These are phyloP conservation scores for Silybum marianum DNA, from an alignment of 129 eudicot species.

Conservation along the genomic window DNA sequence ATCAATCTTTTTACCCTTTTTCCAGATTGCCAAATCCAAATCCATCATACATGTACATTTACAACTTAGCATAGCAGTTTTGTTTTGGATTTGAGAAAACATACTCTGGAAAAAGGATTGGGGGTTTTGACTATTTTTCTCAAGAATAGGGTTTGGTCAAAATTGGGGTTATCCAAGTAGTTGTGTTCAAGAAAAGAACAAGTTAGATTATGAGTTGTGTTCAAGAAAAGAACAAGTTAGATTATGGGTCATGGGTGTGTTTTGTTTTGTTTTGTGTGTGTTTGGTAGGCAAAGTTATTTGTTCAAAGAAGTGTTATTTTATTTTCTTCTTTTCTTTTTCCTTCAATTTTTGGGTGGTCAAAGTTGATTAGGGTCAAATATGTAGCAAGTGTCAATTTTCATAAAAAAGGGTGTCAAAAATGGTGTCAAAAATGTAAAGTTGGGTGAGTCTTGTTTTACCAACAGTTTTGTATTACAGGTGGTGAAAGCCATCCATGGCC, in stretches of 20 bases:
- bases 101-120: conserved; percentile 2
- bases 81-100: conserved; percentile 20
- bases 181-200: conserved; percentile 22
- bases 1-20: not conserved
- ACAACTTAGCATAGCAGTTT: conserved; percentile 2
- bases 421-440: conserved; percentile 6
- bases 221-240: conserved; percentile 22
- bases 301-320: not conserved
- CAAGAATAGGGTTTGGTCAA: conserved; percentile 24
- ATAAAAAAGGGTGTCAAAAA: conserved; percentile 16
- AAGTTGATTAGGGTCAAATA: conserved; percentile 17
- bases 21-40: conserved; percentile 6
- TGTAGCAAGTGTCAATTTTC: not conserved
- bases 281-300: conserved; percentile 14
- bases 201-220: conserved; percentile 8
- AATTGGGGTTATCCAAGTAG: conserved; percentile 10
- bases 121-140: conserved; percentile 26
- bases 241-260: not conserved
- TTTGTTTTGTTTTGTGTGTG: conserved; percentile 15
- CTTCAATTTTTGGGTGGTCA: conserved; percentile 10
- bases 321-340: not conserved
- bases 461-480: conserved; percentile 74
- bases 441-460: conserved; percentile 45
- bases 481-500: conserved; percentile 68
- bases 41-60: not conserved